phyloP scores from a whole-genome alignment of 495 filamentous ascomycete genomes.

The Xylaria telfairii region DNA sequence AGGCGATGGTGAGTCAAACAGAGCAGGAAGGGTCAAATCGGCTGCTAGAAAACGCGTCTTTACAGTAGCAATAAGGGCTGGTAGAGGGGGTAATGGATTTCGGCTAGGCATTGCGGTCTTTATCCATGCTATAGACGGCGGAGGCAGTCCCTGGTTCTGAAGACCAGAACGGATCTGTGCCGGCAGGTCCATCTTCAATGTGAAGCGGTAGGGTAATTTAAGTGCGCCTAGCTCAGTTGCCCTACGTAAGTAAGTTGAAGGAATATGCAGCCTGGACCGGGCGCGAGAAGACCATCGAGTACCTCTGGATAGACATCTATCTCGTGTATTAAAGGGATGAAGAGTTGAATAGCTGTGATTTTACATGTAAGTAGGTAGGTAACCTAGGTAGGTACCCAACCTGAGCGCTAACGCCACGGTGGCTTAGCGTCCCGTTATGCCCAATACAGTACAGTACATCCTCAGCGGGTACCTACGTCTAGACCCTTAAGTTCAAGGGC shows the following conservation, averaged over 20 bases:
- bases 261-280: background rate
- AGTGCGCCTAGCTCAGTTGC: background rate
- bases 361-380: too few species aligned
- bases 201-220: background rate
- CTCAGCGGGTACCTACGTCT: background rate
- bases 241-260: background rate
- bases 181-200: slow-evolving; percentile 33
- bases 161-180: slow-evolving; percentile 47
- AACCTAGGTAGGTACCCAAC: too few species aligned
- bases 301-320: background rate
- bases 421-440: slow-evolving; percentile 26
- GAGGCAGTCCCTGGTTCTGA: slow-evolving; percentile 41
- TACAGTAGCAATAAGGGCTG: slow-evolving; percentile 77
- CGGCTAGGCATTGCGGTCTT: slow-evolving; percentile 43
- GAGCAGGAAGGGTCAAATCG: slow-evolving; percentile 70
- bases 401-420: slow-evolving; percentile 37
- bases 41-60: slow-evolving; percentile 79
- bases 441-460: too few species aligned
- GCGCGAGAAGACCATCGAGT: too few species aligned
- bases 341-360: too few species aligned
- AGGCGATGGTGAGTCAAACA: slow-evolving; percentile 54
- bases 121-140: slow-evolving; percentile 49
- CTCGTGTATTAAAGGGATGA: background rate
- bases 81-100: slow-evolving; percentile 64
- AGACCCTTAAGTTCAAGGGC: background rate